phyloP scores from a whole-genome alignment of 139 green algal species.

The Volvox africanus region DNA sequence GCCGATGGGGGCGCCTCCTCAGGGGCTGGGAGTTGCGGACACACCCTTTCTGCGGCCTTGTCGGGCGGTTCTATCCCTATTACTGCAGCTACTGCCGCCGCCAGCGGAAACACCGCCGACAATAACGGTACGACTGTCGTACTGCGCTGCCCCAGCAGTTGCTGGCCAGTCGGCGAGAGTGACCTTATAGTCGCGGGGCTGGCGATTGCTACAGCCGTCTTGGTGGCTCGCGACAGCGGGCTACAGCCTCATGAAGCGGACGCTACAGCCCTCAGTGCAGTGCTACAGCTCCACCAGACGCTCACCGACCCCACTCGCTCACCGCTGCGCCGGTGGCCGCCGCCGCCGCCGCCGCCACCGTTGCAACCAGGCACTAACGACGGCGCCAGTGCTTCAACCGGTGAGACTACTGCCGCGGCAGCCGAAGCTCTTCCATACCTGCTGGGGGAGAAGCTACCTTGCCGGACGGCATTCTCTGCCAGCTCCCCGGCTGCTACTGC shows the following conservation, averaged over 20 bases:
- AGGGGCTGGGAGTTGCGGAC: too few relatives aligned
- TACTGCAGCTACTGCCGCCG: not conserved
- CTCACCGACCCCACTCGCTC: constrained; percentile 34
- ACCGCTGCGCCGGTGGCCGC: constrained; percentile 12
- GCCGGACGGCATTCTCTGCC: too few relatives aligned
- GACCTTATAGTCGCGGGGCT: constrained; percentile 33
- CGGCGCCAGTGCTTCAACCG: not conserved
- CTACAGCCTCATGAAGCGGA: constrained; percentile 22
- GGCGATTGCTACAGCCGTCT: not conserved
- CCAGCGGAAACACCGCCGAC: not conserved
- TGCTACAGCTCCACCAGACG: constrained; percentile 43
- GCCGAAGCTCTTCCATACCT: not conserved
- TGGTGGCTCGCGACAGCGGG: constrained; percentile 24
- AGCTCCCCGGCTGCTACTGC: not conserved
- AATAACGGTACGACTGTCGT: not conserved
- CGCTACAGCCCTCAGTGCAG: not conserved
- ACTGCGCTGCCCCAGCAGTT: not conserved
- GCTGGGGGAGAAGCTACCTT: too few relatives aligned
- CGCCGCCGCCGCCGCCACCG: not conserved
- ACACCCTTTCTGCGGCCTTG: not conserved
- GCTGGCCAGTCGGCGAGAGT: constrained; percentile 6
- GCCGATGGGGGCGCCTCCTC: not conserved
- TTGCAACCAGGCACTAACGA: not conserved
- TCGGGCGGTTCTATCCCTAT: not conserved
- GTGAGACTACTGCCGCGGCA: not conserved